Evolutionary conservation across 2,329 filamentous ascomycete genomes (phyloP).

Genomic region (Aspergillus vadensis): DNA sequence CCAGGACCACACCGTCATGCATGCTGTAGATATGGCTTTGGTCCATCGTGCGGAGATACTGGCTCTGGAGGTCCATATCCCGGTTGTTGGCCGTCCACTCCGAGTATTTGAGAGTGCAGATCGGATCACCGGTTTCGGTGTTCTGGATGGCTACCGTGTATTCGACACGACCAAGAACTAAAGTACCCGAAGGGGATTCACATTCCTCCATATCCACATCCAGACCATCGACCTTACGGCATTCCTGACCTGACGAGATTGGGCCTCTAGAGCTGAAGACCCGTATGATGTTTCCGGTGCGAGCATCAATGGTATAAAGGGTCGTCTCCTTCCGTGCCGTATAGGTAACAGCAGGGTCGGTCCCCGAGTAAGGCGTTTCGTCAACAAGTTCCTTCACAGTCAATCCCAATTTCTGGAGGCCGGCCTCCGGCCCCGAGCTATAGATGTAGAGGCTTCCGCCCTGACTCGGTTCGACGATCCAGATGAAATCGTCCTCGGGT

Average conservation of each 20-base stretch:
- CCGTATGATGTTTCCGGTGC: conserved; percentile 77
- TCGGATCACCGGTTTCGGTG: conserved; percentile 68
- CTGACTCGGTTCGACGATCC: conserved; percentile 90
- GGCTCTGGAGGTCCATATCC: conserved; percentile 80
- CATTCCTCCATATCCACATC: conserved; percentile 70
- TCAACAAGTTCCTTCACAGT: conserved; percentile 79
- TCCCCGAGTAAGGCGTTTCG: conserved; percentile 73
- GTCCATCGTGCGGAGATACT: conserved; percentile 80
- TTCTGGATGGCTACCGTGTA: conserved; percentile 87
- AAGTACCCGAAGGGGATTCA: conserved; percentile 69
- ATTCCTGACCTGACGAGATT: conserved; percentile 72
- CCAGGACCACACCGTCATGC: conserved; percentile 81
- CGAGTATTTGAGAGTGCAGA: conserved; percentile 88
- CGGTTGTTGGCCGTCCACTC: conserved; percentile 95
- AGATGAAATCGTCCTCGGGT: conserved; percentile 80
- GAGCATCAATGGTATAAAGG: conserved; percentile 84
- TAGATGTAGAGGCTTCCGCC: conserved; percentile 88
- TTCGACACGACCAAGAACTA: conserved; percentile 82
- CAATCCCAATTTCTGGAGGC: conserved; percentile 50
- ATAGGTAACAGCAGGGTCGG: conserved; percentile 79
- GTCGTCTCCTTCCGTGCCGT: conserved; percentile 89
- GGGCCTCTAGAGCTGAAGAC: conserved; percentile 78
- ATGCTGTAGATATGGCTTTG: conserved; percentile 85
- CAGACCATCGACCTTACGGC: conserved; percentile 67
- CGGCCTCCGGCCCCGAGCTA: conserved; percentile 62